Base-by-base conservation (phyloP, 805 yeast genomes). In the Suhomyces canberraensis region DNA sequence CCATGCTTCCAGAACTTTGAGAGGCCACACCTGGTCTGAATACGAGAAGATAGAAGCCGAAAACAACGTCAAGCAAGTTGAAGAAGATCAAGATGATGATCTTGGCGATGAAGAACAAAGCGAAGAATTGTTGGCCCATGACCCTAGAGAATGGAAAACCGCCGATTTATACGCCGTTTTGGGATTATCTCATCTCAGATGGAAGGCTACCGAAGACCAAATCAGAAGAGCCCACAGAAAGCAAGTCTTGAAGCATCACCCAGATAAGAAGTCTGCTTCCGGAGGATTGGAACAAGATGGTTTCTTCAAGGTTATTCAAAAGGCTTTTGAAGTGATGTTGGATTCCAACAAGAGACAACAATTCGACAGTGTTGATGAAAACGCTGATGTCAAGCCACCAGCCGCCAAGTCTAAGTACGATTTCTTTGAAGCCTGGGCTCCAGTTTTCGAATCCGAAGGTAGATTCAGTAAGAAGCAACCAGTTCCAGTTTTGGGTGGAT, bases 1-100 rank as follows among this genome's bases (percentile, higher is more conserved):
- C 35, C 98, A 93, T 58, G 98, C 98, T 41, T 81, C 95, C 50
- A 85, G 98, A 75, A 78, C 95, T 37, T 74, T 90, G 52, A 81
- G 96, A 69, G 96, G 96, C 62, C 96, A 95, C 71, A 88, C 98
- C 33, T 93, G 97, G 96, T 88, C 97, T 38, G 98, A 93, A 69
- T 93, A 78, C 58, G 98, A 93, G 70, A 82, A 84, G 62, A 71
- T 89, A 50, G 95, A 90, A 75, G 96, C 96, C 43, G 95, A 83
- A 60, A 81, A 79, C 67, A 86, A 86, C 64, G 95, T 85, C 54
- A 75, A 76, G 53, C 66, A 66, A 39, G 78, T 79, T 44, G 95
- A 85, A 51, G 83, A 76, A 50, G 58, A 75, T 44, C 66, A 60
- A 40, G 78, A 75, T 41, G 85, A 78, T 37, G 82, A 81, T 49